Percentiles rank a stretch among this genome's conserved stretches.
Conservation (phyloP, 2,329 filamentous ascomycete genomes). For the Colletotrichum gloeosporioides region DNA sequence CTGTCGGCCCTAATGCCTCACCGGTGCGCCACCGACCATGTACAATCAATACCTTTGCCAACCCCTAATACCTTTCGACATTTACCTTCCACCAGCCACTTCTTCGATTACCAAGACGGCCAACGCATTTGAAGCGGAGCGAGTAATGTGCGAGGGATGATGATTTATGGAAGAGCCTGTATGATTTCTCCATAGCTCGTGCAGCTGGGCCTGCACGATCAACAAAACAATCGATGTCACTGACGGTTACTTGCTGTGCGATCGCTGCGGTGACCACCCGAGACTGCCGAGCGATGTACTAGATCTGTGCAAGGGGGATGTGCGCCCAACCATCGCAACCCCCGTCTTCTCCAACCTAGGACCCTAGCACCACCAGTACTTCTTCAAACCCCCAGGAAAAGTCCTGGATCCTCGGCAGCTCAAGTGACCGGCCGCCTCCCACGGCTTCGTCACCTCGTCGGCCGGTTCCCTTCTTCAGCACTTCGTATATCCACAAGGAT, state of each 20-base stretch:
- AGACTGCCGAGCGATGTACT: background rate
- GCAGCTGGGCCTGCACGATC: background rate
- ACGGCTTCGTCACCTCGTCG: background rate
- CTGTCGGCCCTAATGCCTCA: background rate
- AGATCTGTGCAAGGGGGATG: background rate
- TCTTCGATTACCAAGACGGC: background rate
- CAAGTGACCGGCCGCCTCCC: background rate
- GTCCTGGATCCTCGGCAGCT: background rate
- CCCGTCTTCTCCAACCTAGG: background rate
- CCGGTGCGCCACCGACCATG: background rate
- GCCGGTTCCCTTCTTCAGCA: background rate
- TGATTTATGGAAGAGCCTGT: background rate
- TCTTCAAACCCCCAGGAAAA: background rate
- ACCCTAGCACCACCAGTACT: background rate
- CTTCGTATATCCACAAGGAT: background rate
- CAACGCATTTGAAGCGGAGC: background rate
- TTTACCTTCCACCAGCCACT: background rate
- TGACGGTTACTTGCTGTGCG: background rate
- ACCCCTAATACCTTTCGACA: background rate
- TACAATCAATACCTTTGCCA: background rate
- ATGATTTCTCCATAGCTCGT: background rate
- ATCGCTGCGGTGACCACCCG: background rate
- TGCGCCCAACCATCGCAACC: background rate
- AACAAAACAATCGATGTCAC: background rate
- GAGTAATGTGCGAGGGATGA: background rate